phyloP scores from a whole-genome alignment of 345 rosid species.

The Hypericum perforatum region DNA sequence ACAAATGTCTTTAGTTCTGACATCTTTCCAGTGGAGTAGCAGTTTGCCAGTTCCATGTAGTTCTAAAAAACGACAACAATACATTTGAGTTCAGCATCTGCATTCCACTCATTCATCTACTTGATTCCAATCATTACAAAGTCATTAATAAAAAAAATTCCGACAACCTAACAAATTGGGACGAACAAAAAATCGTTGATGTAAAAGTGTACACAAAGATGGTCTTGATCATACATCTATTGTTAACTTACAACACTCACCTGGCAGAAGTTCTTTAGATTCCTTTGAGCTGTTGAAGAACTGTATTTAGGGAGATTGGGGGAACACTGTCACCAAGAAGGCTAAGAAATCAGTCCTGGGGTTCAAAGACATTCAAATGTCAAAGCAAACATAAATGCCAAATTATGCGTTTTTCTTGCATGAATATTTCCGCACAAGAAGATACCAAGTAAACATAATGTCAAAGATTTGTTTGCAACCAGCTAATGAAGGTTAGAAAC shows the following conservation, averaged over 20 bases:
- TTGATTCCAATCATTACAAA: too few relatives aligned
- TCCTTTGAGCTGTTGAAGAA: slow-evolving; percentile 80
- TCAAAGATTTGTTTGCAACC: not conserved
- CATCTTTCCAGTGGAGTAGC: slow-evolving; percentile 55
- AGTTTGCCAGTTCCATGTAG: slow-evolving; percentile 59
- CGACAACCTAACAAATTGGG: too few relatives aligned
- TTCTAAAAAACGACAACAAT: slow-evolving; percentile 27
- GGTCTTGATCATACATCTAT: too few relatives aligned
- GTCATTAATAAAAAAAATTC: too few relatives aligned
- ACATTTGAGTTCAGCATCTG: too few relatives aligned
- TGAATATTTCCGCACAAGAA: too few relatives aligned
- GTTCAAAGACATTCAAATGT: not conserved
- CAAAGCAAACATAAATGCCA: not conserved
- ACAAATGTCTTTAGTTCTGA: slow-evolving; percentile 47
- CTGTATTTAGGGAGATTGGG: slow-evolving; percentile 74
- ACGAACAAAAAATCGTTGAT: too few relatives aligned
- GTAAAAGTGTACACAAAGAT: too few relatives aligned
- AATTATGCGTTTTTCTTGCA: too few relatives aligned
- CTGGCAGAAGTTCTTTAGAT: slow-evolving; percentile 54
- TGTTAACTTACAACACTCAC: slow-evolving; percentile 15
- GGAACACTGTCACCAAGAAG: slow-evolving; percentile 41
- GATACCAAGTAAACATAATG: not conserved
- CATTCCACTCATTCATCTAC: too few relatives aligned
- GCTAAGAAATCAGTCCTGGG: slow-evolving; percentile 11
- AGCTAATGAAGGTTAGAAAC: not conserved